A percentile compares a stretch with the other conserved stretches of the same genome.
These are phyloP conservation scores for Phytophthora hybrid DNA, from an alignment of 352 stramenopile genomes.

Conservation along the genomic window DNA sequence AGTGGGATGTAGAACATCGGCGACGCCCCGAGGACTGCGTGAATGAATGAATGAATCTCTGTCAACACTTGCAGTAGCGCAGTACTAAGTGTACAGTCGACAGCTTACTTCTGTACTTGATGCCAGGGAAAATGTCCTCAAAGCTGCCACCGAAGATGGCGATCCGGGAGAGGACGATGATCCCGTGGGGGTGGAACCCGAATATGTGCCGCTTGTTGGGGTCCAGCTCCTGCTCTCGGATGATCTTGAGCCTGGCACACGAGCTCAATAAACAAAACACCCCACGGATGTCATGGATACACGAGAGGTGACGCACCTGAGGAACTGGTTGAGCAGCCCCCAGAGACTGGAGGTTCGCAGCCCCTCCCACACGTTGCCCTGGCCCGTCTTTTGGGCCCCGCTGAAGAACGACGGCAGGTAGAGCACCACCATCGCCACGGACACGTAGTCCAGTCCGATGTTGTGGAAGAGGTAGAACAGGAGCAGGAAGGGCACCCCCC, in stretches of 20 bases:
- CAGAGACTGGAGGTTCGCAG: conserved; percentile 45
- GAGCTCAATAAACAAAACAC: no score
- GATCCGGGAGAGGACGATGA: conserved; percentile 59
- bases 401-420: conserved; percentile 61
- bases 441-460: conserved; percentile 43
- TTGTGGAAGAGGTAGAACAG: conserved; percentile 53
- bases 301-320: conserved; percentile 23
- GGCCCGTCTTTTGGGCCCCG: conserved; percentile 48
- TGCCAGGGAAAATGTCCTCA: conserved; percentile 50
- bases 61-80: no score
- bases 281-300: background rate
- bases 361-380: conserved; percentile 47
- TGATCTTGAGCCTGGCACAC: conserved; percentile 37
- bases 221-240: conserved; percentile 51
- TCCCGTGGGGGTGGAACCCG: conserved; percentile 61
- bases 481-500: conserved; percentile 37
- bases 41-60: background rate
- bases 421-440: conserved; percentile 43
- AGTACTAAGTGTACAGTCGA: background rate
- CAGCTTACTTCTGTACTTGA: conserved; percentile 24
- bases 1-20: conserved; percentile 72
- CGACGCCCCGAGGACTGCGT: conserved; percentile 56
- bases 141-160: conserved; percentile 56
- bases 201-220: conserved; percentile 56
- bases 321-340: conserved; percentile 47